Evolutionary conservation across 768 basidiomycete genomes (phyloP).

Genomic region (Lentinus tigrinus): DNA sequence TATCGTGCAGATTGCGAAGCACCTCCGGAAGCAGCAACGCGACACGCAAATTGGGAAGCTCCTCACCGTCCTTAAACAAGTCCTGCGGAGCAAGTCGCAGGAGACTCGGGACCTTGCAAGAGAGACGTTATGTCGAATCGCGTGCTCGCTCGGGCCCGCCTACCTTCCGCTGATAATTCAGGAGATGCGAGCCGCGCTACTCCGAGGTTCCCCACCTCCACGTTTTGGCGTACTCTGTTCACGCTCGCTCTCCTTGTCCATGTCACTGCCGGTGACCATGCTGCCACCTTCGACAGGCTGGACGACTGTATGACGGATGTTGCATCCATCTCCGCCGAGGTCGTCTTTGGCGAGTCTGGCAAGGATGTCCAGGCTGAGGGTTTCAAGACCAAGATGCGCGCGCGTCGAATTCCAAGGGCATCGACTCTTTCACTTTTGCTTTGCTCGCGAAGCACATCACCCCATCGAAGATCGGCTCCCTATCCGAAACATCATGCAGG

Average conservation of each 20-base stretch:
- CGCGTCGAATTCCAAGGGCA: conserved; percentile 74
- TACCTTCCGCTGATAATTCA: conserved; percentile 74
- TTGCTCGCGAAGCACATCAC: conserved; percentile 78
- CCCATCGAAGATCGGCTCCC: conserved; percentile 68
- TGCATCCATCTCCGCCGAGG: conserved; percentile 80
- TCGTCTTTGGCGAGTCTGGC: conserved; percentile 91
- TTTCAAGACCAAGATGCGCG: conserved; percentile 92
- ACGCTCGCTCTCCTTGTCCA: conserved; percentile 83
- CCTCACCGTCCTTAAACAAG: conserved; percentile 83
- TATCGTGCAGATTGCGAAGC: conserved; percentile 78
- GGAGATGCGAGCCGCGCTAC: conserved; percentile 80
- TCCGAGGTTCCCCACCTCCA: conserved; percentile 93
- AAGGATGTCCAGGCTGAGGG: conserved; percentile 86
- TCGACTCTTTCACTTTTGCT: conserved; percentile 94
- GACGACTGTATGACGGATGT: conserved; percentile 80
- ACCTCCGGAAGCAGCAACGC: conserved; percentile 65
- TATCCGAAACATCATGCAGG: conserved; percentile 84
- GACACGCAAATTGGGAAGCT: conserved; percentile 72
- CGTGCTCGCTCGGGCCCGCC: conserved; percentile 63
- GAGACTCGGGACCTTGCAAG: conserved; percentile 87
- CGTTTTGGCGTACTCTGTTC: conserved; percentile 81
- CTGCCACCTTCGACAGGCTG: conserved; percentile 54
- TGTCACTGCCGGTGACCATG: conserved; percentile 63
- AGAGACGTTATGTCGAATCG: conserved; percentile 81
- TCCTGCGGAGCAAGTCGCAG: conserved; percentile 89